Percentiles rank a stretch among this genome's conserved stretches.
These are phyloP conservation scores for Vigna reflexopilosa DNA, from an alignment of 306 rosid species.

Conservation along the genomic window DNA sequence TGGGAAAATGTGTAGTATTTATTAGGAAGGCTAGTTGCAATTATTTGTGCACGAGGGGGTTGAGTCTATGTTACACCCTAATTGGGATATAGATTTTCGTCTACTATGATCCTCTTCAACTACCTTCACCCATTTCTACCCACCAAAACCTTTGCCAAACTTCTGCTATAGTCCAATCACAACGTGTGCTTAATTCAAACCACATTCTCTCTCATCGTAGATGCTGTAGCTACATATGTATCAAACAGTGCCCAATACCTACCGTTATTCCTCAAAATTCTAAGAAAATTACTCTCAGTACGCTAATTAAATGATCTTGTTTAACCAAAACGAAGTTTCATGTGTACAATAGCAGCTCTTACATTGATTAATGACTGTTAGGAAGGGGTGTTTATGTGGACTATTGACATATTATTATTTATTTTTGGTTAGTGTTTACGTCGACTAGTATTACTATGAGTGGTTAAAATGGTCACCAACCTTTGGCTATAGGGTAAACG, in stretches of 20 bases:
- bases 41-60: constrained; percentile 50
- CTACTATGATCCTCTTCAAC: constrained; percentile 59
- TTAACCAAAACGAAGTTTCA: too few species aligned
- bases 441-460: constrained; percentile 45
- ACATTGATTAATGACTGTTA: not conserved
- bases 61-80: constrained; percentile 44
- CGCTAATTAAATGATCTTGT: too few species aligned
- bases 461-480: constrained; percentile 79
- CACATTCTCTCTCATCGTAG: not conserved
- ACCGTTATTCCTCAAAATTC: constrained; percentile 8
- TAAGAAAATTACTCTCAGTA: too few species aligned
- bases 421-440: not conserved
- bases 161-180: constrained; percentile 36
- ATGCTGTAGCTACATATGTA: not conserved
- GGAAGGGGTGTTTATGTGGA: not conserved
- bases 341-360: not conserved
- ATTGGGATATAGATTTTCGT: constrained; percentile 22
- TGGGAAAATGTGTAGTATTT: constrained; percentile 22
- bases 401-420: not conserved
- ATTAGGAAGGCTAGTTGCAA: constrained; percentile 40
- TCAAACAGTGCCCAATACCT: constrained; percentile 12
- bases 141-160: constrained; percentile 53
- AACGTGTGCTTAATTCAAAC: constrained; percentile 39
- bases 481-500: constrained; percentile 19
- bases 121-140: constrained; percentile 86